A percentile compares a stretch with the other conserved stretches of the same genome.
Conservation (phyloP, 2,329 filamentous ascomycete species). For the Botrytis hyacinthi region DNA sequence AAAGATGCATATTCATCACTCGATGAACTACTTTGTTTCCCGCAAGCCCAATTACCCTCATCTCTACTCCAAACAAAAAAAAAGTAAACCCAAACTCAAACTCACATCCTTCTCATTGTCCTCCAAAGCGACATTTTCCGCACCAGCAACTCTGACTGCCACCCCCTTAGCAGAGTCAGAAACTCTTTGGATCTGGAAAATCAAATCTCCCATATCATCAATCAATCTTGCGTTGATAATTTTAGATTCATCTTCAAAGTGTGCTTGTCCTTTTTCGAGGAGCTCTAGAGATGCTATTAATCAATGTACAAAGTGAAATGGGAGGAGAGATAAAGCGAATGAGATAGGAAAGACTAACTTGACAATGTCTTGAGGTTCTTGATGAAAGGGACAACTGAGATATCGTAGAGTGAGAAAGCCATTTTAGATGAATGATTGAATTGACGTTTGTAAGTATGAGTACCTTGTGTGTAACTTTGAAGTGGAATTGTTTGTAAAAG, state of each 20-base stretch:
- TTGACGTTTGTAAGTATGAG: background rate
- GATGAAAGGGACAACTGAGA: conserved; percentile 4
- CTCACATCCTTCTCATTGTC: conserved; percentile 18
- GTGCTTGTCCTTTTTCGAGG: background rate
- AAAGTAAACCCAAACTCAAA: background rate
- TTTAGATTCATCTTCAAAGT: conserved; percentile 16
- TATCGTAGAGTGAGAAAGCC: conserved; percentile 17
- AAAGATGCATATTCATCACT: background rate
- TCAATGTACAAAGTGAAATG: background rate
- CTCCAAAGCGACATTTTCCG: conserved; percentile 27
- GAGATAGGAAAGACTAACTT: conserved; percentile 4
- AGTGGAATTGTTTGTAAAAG: background rate
- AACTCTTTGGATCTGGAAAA: conserved; percentile 48
- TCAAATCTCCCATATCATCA: conserved; percentile 50
- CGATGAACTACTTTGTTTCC: background rate
- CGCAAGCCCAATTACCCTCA: too few relatives aligned
- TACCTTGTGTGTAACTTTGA: background rate
- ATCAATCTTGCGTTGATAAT: conserved; percentile 42
- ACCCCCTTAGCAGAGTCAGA: conserved; percentile 45
- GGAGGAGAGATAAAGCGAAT: too few relatives aligned
- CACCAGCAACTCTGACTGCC: conserved; percentile 41
- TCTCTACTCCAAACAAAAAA: background rate
- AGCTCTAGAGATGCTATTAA: conserved; percentile 5
- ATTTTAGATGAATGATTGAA: background rate
- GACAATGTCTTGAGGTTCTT: conserved; percentile 5